Conservation (phyloP, 2,329 filamentous ascomycete genomes). For the Apiospora koreana region DNA sequence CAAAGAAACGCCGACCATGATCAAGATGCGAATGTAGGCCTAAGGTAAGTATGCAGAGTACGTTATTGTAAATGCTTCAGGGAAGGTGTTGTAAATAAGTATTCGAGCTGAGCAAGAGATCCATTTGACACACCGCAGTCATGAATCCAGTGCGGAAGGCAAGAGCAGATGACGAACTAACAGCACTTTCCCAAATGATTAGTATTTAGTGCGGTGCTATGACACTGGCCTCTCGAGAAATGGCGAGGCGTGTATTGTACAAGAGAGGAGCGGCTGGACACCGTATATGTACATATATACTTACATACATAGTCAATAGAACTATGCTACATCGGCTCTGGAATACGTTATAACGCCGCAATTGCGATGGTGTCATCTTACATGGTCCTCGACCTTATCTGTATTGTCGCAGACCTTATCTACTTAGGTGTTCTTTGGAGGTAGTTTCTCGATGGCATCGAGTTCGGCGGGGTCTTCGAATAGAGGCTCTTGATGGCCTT, state of each 20-base stretch:
- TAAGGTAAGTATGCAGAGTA: background rate
- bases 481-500: conserved; percentile 37
- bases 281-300: background rate
- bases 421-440: conserved; percentile 16
- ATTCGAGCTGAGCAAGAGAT: background rate
- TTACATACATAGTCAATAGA: background rate
- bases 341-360: background rate
- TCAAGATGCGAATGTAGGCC: background rate
- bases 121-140: background rate
- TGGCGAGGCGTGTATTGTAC: background rate
- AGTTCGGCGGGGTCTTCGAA: conserved; percentile 26
- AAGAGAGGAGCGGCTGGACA: background rate
- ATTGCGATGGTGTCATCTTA: background rate
- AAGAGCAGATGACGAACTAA: background rate
- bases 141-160: background rate
- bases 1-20: background rate
- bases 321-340: background rate
- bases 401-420: conserved; percentile 7
- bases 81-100: background rate
- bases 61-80: background rate
- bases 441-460: background rate
- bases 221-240: background rate
- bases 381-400: background rate
- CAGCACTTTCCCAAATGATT: background rate
- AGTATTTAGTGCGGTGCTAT: background rate